Evolutionary conservation across 345 rosid genomes (phyloP), one percentile per base, ranked within the genome.

Genomic region (Lepidium sativum): DNA sequence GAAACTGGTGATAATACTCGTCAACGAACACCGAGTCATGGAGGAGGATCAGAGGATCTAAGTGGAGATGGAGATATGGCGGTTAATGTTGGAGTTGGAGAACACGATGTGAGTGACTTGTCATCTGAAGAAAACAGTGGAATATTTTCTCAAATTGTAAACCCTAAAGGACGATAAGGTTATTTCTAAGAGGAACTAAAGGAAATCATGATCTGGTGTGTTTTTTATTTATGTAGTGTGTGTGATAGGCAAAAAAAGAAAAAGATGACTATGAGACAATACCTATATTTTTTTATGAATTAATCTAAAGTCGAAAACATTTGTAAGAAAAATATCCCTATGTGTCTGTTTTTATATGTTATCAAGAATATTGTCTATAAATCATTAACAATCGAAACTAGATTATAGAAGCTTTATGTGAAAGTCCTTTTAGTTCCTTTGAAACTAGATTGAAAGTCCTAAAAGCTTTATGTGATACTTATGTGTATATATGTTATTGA

Each of bases 131-230:
- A 80, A 2, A 63, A 47, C 27, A 58, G 45, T 25, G 80, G 54
- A 7, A 70, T 81, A 34, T 84, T 88, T 70, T 80, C 91, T 34
- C 91, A 84, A 51, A 79, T 86, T 72, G 81, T 71, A 29, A 78
- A 83, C 54, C 89, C 84, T 1, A 80, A 77, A 79, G 87, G 92
- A 6, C 74, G 92, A 71, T 91, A 59, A 74, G 63, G 63, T 73
- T 8, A 29, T 20, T 72, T 59, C 47, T 4, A 1, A 42, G 53
- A 12, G 12, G 4, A 20, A 4, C 32, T 9, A 11, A 37, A 33
- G 18, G 13, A 10, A 64, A 9, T 54, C 20, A 10, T 31, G 21
- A 52, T 13, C 39, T 57, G 49, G 47, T 67, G 63, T 57, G n/a
- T 65, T 59, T 0, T 17, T 17, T 40, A 17, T 23, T 18, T 65